Conservation (phyloP, 331 rosid genomes). For the Dryas integrifolia region DNA sequence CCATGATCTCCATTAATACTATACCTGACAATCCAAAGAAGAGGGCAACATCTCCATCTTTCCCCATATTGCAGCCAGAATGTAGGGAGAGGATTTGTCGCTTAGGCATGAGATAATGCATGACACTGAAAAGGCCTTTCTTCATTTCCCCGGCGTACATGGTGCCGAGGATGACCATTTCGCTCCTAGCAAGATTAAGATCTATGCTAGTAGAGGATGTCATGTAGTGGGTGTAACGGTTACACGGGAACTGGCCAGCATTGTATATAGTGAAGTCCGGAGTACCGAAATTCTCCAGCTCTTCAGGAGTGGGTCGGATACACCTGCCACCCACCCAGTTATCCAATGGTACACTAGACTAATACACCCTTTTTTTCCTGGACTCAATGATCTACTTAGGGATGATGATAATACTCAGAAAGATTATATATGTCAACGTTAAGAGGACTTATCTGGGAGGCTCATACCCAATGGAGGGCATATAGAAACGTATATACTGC, state of each 20-base stretch:
- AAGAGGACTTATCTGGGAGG: conserved; percentile 60
- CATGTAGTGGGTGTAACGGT: conserved; percentile 96
- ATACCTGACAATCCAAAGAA: conserved; percentile 97
- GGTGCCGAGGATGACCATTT: conserved; percentile 99
- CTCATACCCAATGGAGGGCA: conserved; percentile 38
- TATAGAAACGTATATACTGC: conserved; percentile 28
- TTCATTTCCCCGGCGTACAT: conserved; percentile 99
- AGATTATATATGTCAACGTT: conserved; percentile 37
- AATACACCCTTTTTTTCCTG: conserved; percentile 25
- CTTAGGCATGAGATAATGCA: conserved; percentile 97
- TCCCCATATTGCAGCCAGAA: conserved; percentile 95
- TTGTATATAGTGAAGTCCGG: conserved; percentile 99
- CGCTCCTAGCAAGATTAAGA: conserved; percentile 88
- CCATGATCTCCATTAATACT: conserved; percentile 13
- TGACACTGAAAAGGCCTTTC: conserved; percentile 92
- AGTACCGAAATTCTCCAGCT: conserved; percentile 89
- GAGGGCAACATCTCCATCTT: conserved; percentile 92
- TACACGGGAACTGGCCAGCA: conserved; percentile 94
- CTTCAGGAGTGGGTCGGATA: conserved; percentile 87
- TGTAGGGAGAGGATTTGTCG: conserved; percentile 88
- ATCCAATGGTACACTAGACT: conserved; percentile 57
- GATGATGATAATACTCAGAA: conserved; percentile 21
- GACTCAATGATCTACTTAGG: conserved; percentile 12
- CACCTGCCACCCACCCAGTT: conserved; percentile 98
- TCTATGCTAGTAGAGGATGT: conserved; percentile 98